Percentiles rank a stretch among this genome's conserved stretches.
Conservation (phyloP, 805 yeast species). For the Clavispora phyllophila region DNA sequence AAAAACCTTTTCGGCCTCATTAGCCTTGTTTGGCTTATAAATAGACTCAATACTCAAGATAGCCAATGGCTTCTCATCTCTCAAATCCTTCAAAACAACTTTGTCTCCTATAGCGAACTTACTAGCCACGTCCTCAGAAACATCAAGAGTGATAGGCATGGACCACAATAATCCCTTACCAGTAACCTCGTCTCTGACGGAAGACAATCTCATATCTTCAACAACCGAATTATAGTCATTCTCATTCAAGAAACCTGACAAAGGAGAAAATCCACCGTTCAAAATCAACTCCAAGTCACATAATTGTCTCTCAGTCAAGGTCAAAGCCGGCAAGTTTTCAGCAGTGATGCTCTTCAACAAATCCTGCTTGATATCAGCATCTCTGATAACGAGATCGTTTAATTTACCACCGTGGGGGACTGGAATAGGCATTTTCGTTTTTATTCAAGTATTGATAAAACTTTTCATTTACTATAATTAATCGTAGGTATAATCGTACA, state of each 20-base stretch:
- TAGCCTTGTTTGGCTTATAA: constrained; percentile 72
- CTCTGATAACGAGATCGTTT: constrained; percentile 82
- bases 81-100: constrained; percentile 71
- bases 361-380: constrained; percentile 51
- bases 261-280: constrained; percentile 92
- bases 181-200: constrained; percentile 26
- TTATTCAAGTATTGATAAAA: neutral
- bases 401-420: constrained; percentile 90
- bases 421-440: constrained; percentile 47
- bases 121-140: constrained; percentile 45
- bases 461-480: constrained; percentile 1
- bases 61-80: constrained; percentile 76
- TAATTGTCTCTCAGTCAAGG: constrained; percentile 78
- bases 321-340: constrained; percentile 37
- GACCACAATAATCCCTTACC: constrained; percentile 77
- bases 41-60: constrained; percentile 74
- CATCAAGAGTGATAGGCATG: constrained; percentile 88
- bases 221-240: constrained; percentile 68
- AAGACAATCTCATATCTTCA: constrained; percentile 60
- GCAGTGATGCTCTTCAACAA: constrained; percentile 55
- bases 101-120: constrained; percentile 51
- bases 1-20: constrained; percentile 82
- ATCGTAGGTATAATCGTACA: constrained; percentile 11
- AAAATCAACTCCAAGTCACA: constrained; percentile 90
- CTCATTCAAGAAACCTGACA: constrained; percentile 61